phyloP scores from a whole-genome alignment of 345 rosid genomes.

The Populus tremula region DNA sequence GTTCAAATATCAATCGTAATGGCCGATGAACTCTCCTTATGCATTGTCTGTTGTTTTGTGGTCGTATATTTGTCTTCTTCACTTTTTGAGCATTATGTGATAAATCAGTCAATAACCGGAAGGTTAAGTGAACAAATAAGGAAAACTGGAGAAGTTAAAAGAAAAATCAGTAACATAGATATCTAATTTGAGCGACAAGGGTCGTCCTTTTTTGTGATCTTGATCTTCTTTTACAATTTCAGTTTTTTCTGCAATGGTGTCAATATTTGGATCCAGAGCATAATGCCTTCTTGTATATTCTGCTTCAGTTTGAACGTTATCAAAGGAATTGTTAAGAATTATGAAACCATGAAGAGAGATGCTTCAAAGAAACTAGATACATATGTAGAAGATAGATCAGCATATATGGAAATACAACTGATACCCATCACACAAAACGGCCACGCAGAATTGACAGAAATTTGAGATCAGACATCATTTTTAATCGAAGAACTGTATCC shows the following conservation, averaged over 20 bases:
- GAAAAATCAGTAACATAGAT: too few relatives aligned
- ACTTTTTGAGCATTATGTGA: not conserved
- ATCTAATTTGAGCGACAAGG: not conserved
- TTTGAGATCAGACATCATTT: not conserved
- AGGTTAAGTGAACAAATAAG: too few relatives aligned
- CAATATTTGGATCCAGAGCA: not conserved
- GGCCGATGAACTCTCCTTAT: too few relatives aligned
- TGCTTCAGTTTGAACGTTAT: not conserved
- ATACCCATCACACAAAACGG: not conserved
- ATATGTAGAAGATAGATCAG: not conserved
- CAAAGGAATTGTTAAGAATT: not conserved
- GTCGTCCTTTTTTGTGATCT: not conserved
- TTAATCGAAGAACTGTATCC: slow-evolving; percentile 6
- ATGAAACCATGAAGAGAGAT: not conserved
- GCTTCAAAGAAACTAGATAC: not conserved
- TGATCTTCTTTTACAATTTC: not conserved
- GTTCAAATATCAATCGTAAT: not conserved
- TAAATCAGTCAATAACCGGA: too few relatives aligned
- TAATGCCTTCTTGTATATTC: not conserved
- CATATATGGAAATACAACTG: not conserved
- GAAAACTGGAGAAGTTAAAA: too few relatives aligned
- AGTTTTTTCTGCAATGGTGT: not conserved
- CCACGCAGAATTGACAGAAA: not conserved
- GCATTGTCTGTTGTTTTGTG: too few relatives aligned
- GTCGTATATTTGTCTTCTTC: not conserved